phyloP scores from a whole-genome alignment of 805 yeast species.

The Candida pseudofarinosa region DNA sequence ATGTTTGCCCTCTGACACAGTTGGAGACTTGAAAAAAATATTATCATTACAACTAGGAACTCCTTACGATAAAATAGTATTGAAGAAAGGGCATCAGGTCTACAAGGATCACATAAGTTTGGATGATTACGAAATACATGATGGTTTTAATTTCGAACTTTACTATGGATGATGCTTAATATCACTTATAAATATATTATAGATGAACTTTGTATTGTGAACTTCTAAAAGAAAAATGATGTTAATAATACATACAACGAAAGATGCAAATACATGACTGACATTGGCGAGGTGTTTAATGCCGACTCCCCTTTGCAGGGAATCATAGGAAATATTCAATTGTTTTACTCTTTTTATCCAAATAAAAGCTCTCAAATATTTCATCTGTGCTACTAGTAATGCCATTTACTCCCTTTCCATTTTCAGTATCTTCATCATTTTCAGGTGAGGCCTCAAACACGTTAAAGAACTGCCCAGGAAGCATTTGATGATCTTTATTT shows the following conservation, averaged over 20 bases:
- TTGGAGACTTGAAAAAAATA: slow-evolving; percentile 87
- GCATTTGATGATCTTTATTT: slow-evolving; percentile 16
- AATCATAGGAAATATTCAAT: slow-evolving; percentile 49
- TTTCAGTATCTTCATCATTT: slow-evolving; percentile 57
- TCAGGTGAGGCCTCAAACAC: slow-evolving; percentile 98
- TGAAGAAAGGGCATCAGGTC: slow-evolving; percentile 82
- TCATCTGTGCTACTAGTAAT: slow-evolving; percentile 16
- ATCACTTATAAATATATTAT: no score
- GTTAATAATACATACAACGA: slow-evolving; percentile 1
- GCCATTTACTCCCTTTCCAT: slow-evolving; percentile 40
- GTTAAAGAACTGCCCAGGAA: slow-evolving; percentile 68
- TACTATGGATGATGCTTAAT: slow-evolving; percentile 64
- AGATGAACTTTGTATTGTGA: background rate
- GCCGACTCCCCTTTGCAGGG: background rate
- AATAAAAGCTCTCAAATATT: slow-evolving; percentile 24
- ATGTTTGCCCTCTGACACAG: slow-evolving; percentile 78
- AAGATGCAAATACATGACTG: background rate
- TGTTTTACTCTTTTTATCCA: slow-evolving; percentile 28
- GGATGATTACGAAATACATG: slow-evolving; percentile 93
- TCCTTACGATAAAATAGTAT: slow-evolving; percentile 55
- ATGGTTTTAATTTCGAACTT: slow-evolving; percentile 82
- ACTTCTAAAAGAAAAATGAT: background rate
- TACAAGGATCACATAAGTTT: slow-evolving; percentile 86
- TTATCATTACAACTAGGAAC: slow-evolving; percentile 82
- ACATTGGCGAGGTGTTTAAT: background rate